phyloP scores from a whole-genome alignment of 805 yeast genomes.

The Tetrapisispora pingtungensis region DNA sequence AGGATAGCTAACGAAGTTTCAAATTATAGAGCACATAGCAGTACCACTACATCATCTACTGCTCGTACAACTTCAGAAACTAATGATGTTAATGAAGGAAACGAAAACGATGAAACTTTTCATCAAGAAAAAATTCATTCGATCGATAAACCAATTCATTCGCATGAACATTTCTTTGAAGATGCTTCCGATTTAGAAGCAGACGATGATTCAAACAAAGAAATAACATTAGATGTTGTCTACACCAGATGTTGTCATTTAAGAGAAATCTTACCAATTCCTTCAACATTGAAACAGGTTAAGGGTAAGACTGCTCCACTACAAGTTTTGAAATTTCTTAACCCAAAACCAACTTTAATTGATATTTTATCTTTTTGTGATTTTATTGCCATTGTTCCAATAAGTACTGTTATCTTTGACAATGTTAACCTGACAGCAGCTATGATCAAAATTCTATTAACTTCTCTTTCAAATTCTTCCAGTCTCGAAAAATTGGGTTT shows the following conservation, averaged over 20 bases:
- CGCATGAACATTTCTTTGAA: conserved; percentile 47
- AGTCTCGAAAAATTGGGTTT: conserved; percentile 64
- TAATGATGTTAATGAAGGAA: neutral
- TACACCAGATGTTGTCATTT: conserved; percentile 91
- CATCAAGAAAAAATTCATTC: conserved; percentile 2
- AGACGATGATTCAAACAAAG: conserved; percentile 19
- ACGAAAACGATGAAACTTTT: neutral
- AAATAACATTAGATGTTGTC: conserved; percentile 45
- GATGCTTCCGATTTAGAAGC: conserved; percentile 16
- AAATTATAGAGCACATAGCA: conserved; percentile 28
- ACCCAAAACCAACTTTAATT: conserved; percentile 83
- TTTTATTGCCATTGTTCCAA: conserved; percentile 76
- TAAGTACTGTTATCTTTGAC: conserved; percentile 65
- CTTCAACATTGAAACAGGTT: conserved; percentile 77
- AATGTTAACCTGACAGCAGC: conserved; percentile 65
- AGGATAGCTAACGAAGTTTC: conserved; percentile 59
- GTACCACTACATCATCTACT: conserved; percentile 35
- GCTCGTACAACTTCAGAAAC: neutral
- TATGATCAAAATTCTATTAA: conserved; percentile 65
- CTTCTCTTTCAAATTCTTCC: conserved; percentile 57
- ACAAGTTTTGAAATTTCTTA: conserved; percentile 58
- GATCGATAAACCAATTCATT: conserved; percentile 64
- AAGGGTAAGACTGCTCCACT: conserved; percentile 70
- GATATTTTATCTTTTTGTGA: conserved; percentile 85
- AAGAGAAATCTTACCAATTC: conserved; percentile 84